Base-by-base conservation (phyloP, 495 filamentous ascomycete genomes). In the Neurospora tetraspora region DNA sequence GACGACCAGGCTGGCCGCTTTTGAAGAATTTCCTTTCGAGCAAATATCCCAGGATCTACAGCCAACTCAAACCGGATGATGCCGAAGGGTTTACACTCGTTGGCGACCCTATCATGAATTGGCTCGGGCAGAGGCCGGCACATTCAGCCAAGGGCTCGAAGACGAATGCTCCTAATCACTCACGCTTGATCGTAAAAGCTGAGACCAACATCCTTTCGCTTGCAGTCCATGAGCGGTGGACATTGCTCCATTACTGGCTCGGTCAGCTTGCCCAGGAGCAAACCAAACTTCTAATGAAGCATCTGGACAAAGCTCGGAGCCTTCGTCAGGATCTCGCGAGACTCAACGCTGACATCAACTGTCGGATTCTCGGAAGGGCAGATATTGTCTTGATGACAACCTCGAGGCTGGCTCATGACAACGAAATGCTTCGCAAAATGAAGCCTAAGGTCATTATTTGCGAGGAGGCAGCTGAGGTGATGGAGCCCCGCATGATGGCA, bases 331-430 rank as follows among this genome's bases (percentile, higher is more conserved):
- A 72, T 10, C 87, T 84, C 73, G 47, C 74, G 61, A 74, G 76
- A 16, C 80, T 83, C 9, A 78, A 80, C 42, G 77, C 82, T 18
- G 88, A 91, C 65, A 73, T 87, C 3, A 81, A 89, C 73, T 78
- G 86, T 1, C 81, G 88, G 43, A 86, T 84, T 59, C 84, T 92
- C 1, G 73, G 80, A 37, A 69, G 84, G 71, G 85, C 85, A 0
- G 80, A 93, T 65, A 82, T 96, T n/a, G 88, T 96, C 69, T 91
- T 92, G 0, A 83, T 91, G 1, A 96, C 92, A 0, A 94, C 93
- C 1, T 88, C 90, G 0, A 92, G 93, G 0, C 81, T 96, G 4
- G 92, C 92, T 5, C 82, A 85, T 14, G 90, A 91, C 65, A 76
- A 93, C 1, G 81, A 87, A 3, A 79, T 91, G 68, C 86, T 97